Conservation (phyloP, 2,329 filamentous ascomycete genomes). For the Phoma sp. region DNA sequence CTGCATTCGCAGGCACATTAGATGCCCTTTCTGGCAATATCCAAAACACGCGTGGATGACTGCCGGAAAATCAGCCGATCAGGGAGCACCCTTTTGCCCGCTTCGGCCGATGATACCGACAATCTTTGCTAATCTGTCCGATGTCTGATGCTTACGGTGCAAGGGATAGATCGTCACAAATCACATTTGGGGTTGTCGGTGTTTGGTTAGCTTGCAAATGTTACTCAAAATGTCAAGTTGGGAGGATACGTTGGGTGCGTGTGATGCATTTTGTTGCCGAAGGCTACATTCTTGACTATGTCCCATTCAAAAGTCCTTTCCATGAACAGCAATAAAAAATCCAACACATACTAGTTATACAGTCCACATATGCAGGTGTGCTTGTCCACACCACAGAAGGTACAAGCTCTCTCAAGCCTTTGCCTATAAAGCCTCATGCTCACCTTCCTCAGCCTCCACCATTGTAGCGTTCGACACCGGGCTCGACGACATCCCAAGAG, state of each 20-base stretch:
- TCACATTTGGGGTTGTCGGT: not conserved
- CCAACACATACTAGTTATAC: too few relatives aligned
- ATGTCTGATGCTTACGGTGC: not conserved
- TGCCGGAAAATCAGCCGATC: constrained; percentile 19
- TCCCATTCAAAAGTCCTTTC: too few relatives aligned
- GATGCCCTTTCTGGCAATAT: not conserved
- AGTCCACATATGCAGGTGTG: too few relatives aligned
- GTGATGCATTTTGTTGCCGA: too few relatives aligned
- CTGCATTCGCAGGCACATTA: not conserved
- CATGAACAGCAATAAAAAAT: too few relatives aligned
- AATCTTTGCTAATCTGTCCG: constrained; percentile 1
- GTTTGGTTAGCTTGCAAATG: not conserved
- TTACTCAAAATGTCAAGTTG: too few relatives aligned
- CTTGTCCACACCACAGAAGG: not conserved
- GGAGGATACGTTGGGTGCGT: too few relatives aligned
- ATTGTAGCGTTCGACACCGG: constrained; percentile 15
- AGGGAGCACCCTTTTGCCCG: not conserved
- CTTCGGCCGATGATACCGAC: constrained; percentile 13
- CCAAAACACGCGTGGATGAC: constrained; percentile 1
- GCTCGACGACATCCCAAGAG: constrained; percentile 1
- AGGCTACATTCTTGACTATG: too few relatives aligned
- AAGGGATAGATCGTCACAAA: not conserved
- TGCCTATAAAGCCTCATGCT: constrained; percentile 1
- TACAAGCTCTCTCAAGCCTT: not conserved
- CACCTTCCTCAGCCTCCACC: constrained; percentile 12